Evolutionary conservation across 805 yeast genomes (phyloP).

Genomic region (Candida coquimbonensis): DNA sequence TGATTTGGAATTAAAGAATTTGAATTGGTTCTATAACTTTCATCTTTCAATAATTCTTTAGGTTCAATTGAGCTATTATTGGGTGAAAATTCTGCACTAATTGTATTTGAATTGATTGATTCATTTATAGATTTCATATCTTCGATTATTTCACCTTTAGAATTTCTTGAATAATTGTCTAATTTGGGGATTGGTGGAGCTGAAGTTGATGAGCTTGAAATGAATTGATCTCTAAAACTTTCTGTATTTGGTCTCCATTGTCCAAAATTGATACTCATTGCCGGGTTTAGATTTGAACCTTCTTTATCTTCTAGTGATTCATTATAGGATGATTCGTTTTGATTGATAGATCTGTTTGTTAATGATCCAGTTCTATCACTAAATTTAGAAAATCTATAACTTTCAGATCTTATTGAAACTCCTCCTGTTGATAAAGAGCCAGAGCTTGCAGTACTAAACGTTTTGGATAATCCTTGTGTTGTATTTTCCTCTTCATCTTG

Average conservation of each 20-base stretch:
- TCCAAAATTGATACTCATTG: conserved; percentile 37
- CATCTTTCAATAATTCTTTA: background rate
- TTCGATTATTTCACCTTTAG: conserved; percentile 23
- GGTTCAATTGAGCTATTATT: conserved; percentile 6
- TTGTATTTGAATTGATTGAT: background rate
- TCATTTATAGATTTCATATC: conserved; percentile 11
- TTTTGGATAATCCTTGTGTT: background rate
- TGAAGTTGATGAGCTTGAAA: conserved; percentile 27
- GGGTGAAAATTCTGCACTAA: background rate
- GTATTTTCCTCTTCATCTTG: background rate
- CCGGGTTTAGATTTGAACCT: conserved; percentile 15
- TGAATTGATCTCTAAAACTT: conserved; percentile 41
- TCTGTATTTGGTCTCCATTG: conserved; percentile 56
- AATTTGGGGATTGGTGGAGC: conserved; percentile 25
- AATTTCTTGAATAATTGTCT: conserved; percentile 26
- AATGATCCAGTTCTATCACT: conserved; percentile 21
- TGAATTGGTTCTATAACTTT: conserved; percentile 20
- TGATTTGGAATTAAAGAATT: conserved; percentile 19
- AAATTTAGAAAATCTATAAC: conserved; percentile 17
- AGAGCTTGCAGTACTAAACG: conserved; percentile 12
- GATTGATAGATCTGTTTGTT: conserved; percentile 10
- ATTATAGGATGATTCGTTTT: conserved; percentile 5
- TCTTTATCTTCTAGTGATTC: background rate
- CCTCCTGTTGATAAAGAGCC: conserved; percentile 28
- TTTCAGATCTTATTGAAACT: conserved; percentile 22